A percentile compares a stretch with the other conserved stretches of the same genome.
Evolutionary conservation across 805 yeast species (phyloP).

Genomic region (Barnettozyma salicaria): DNA sequence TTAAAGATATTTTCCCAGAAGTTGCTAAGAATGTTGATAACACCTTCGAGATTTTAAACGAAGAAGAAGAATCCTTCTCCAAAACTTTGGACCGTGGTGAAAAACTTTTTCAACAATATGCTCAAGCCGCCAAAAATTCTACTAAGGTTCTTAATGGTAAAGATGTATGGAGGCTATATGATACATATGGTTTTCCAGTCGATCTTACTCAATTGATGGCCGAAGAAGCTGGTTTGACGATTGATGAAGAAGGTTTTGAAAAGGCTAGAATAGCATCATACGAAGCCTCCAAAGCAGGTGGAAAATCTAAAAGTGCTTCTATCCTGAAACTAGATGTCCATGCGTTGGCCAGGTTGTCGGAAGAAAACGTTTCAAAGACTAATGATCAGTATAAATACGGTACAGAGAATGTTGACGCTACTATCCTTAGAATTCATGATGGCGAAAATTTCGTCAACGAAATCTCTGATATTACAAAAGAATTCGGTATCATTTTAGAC

Average conservation of each 20-base stretch:
- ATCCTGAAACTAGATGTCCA: conserved; percentile 87
- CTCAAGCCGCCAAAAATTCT: conserved; percentile 70
- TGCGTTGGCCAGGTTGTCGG: conserved; percentile 67
- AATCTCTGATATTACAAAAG: conserved; percentile 40
- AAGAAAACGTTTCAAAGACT: conserved; percentile 63
- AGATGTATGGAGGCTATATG: conserved; percentile 98
- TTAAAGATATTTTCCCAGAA: conserved; percentile 88
- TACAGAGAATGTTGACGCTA: conserved; percentile 60
- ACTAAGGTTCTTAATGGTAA: conserved; percentile 78
- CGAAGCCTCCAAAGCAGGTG: conserved; percentile 92
- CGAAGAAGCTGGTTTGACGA: conserved; percentile 89
- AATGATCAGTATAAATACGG: conserved; percentile 80
- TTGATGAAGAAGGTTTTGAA: conserved; percentile 90
- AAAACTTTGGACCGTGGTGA: conserved; percentile 98
- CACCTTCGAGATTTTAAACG: conserved; percentile 86
- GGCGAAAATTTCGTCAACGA: conserved; percentile 56
- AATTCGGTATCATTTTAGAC: conserved; percentile 78
- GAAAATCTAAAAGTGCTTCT: conserved; percentile 50
- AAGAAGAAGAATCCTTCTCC: conserved; percentile 93
- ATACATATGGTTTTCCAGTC: conserved; percentile 98
- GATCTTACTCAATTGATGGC: conserved; percentile 98
- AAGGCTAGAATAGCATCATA: conserved; percentile 81
- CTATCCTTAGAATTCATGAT: conserved; percentile 63
- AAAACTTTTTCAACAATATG: conserved; percentile 89
- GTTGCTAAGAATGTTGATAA: conserved; percentile 62